Base-by-base conservation (phyloP, 2,329 filamentous ascomycete species). In the Penicillium nordicum region DNA sequence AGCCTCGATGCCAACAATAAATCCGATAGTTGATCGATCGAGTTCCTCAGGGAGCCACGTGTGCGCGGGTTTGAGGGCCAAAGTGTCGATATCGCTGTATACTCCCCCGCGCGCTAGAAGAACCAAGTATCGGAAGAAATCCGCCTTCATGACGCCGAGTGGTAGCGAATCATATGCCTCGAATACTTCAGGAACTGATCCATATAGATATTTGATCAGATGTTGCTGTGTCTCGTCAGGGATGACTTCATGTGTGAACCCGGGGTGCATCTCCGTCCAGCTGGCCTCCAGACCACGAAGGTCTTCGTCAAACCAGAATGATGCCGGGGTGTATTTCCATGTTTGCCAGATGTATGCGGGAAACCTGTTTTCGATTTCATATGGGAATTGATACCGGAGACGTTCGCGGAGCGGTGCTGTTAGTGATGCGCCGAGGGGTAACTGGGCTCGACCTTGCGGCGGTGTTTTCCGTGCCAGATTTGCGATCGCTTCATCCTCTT, bases 341-440 rank as follows among this genome's bases (percentile, higher is more conserved):
- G 94, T 99, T 80, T 99, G 94, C 94, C 94, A 99, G 70, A 99
- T 95, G 79, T 96, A 97, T 55, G 92, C 92, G 3, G 94, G 94
- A 74, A 97, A 97, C 74, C 93, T 96, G 65, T 81, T 76, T 69
- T 92, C 86, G 60, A 93, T 82, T 69, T 96, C 89, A 80, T 97
- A 99, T 21, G 92, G 91, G 75, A 94, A 97, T 66, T 95, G 89
- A 78, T 96, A 97, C 50, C 87, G 88, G 55, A 99, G 84, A 77
- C 94, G 84, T 62, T 96, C 78, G 83, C 88, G 80, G 51, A 92
- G 81, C 16, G 88, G 86, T 76, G 89, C 86, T 69, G 82, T 84
- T 57, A 86, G 85, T 70, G 90, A 81, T 72, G 93, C 88, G 52
- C 86, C 81, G 63, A 91, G 86, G 8, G 78, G 75, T 30, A 65